phyloP scores from a whole-genome alignment of 129 eudicot genomes.

The Silybum marianum region DNA sequence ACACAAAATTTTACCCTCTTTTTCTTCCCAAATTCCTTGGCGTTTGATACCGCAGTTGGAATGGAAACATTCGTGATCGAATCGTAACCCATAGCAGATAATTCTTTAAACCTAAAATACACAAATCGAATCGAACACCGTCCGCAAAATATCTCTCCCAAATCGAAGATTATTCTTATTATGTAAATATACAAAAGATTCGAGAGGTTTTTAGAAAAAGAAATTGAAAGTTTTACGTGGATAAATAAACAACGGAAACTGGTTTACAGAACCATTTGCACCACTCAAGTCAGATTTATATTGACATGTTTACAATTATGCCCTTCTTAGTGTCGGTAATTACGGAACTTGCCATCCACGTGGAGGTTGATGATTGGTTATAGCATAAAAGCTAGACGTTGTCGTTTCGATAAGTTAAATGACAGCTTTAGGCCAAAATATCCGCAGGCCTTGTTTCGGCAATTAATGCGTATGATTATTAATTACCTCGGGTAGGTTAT shows the following conservation, averaged over 20 bases:
- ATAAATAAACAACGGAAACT: conserved; percentile 24
- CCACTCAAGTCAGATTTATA: not conserved
- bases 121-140: not conserved
- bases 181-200: not conserved
- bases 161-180: not conserved
- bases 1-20: conserved; percentile 47
- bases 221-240: conserved; percentile 8
- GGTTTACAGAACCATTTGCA: conserved; percentile 28
- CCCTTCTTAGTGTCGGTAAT: not conserved
- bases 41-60: conserved; percentile 43
- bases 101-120: not conserved
- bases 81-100: conserved; percentile 51
- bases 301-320: not conserved
- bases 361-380: not conserved
- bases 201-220: not conserved
- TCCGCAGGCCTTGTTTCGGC: not conserved
- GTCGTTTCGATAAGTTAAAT: not conserved
- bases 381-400: not conserved
- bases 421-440: not conserved
- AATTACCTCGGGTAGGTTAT: no score
- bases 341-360: not conserved
- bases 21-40: conserved; percentile 66
- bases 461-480: no score
- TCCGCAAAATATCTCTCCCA: not conserved
- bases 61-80: conserved; percentile 41